Evolutionary conservation across 805 yeast species (phyloP), one percentile per base, ranked within the genome.

Genomic region (Ogataea angusta): DNA sequence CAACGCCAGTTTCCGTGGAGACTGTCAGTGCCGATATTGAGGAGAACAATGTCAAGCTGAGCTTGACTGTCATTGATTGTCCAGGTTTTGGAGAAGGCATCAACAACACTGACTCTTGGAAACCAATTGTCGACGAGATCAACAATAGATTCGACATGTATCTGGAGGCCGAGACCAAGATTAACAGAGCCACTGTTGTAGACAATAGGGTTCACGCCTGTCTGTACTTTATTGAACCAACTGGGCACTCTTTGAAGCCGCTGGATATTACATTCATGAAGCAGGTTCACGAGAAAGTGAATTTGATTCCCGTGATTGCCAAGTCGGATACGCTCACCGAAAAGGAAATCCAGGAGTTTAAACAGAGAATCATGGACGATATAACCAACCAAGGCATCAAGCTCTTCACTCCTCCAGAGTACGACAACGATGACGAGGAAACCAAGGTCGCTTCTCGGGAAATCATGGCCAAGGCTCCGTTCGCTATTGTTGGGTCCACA

Each of bases 21-120:
- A 71, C 84, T 6, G 72, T 74, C 13, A 66, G 80, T 38, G 75
- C 85, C 34, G 84, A 85, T 28, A 82, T 93, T 48, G 97, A 88
- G 63, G 99, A 93, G 68, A 89, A 85, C 59, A 96, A 95, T 28
- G 97, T 93, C 47, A 82, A 82, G 57, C 78, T 93, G 57, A 82
- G 79, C 47, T 73, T 93, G 58, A 83, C 86, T 31, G 85, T 91
- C 33, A 76, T 93, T 51, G 91, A 88, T 54, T 79, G 97, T 23
- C 95, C 95, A 26, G 98, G 97, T 1, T 93, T 88, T 64, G 99
- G 96, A 53, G 96, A 88, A 53, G 77, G 79, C 34, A 80, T 93
- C 58, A 85, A 88, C 68, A 87, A 85, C 61, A 65, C 78, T 15
- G 79, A 82, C 47, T 69, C 86, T 27, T 85, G 97, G 96, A 80